These are phyloP conservation scores for Corynascus novoguineensis DNA, from an alignment of 495 filamentous ascomycete species.

Conservation along the genomic window DNA sequence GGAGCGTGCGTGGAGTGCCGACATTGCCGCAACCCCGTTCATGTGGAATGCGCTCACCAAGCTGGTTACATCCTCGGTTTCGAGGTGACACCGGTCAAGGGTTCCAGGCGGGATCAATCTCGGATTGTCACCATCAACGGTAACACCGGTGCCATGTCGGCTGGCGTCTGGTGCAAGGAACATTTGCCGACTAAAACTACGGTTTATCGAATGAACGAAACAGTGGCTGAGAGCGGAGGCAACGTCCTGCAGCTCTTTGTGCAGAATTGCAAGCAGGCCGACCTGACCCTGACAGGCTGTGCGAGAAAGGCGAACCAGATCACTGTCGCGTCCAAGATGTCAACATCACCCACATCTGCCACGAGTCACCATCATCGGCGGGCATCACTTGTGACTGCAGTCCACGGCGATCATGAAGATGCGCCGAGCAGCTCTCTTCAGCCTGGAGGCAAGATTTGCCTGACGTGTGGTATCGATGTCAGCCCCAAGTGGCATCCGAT, in stretches of 20 bases:
- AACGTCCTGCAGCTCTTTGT: slow-evolving; percentile 84
- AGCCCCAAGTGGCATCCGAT: slow-evolving; percentile 59
- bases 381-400: slow-evolving; percentile 31
- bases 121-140: slow-evolving; percentile 67
- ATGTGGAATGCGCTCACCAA: slow-evolving; percentile 84
- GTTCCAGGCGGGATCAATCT: slow-evolving; percentile 69
- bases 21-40: slow-evolving; percentile 74
- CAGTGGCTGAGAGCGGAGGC: slow-evolving; percentile 52
- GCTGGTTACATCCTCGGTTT: slow-evolving; percentile 80
- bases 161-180: slow-evolving; percentile 85
- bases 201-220: slow-evolving; percentile 73
- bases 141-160: slow-evolving; percentile 69
- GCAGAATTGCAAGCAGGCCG: slow-evolving; percentile 88
- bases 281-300: slow-evolving; percentile 81
- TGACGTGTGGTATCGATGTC: slow-evolving; percentile 54
- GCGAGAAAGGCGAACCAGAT: slow-evolving; percentile 71
- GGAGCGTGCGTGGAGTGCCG: slow-evolving; percentile 81
- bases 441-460: slow-evolving; percentile 43
- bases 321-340: slow-evolving; percentile 38
- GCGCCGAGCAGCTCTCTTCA: slow-evolving; percentile 19
- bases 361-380: slow-evolving; percentile 31
- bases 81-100: slow-evolving; percentile 85
- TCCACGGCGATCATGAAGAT: slow-evolving; percentile 26
- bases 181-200: slow-evolving; percentile 62
- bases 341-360: slow-evolving; percentile 17